Evolutionary conservation across 345 rosid species (phyloP).

Genomic region (Ceriops decandra): DNA sequence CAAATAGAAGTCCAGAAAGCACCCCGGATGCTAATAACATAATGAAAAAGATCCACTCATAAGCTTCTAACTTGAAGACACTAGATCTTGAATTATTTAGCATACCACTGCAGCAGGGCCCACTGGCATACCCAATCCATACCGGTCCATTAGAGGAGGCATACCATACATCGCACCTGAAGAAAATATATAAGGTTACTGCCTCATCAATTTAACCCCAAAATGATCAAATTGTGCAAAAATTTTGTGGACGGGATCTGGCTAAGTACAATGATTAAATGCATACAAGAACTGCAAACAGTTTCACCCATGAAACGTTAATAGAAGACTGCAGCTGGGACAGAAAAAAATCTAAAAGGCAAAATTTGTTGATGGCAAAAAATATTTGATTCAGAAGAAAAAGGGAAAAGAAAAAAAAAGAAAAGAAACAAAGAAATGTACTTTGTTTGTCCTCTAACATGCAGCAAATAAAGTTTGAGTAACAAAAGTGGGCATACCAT

Average conservation of each 20-base stretch:
- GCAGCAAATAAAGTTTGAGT: background rate
- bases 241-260: background rate
- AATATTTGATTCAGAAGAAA: background rate
- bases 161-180: conserved; percentile 82
- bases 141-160: conserved; percentile 88
- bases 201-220: background rate
- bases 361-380: no score
- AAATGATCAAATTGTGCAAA: background rate
- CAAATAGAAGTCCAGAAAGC: no score
- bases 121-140: conserved; percentile 82
- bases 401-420: background rate
- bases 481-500: conserved; percentile 35
- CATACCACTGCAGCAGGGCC: conserved; percentile 83
- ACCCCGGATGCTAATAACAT: background rate
- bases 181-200: conserved; percentile 10
- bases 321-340: background rate
- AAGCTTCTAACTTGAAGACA: background rate
- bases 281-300: background rate
- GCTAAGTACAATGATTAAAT: no score
- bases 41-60: background rate
- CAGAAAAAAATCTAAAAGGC: background rate
- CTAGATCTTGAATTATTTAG: conserved; percentile 1
- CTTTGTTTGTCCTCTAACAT: no score
- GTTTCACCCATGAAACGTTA: background rate
- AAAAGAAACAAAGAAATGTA: background rate